Base-by-base conservation (phyloP, 2,329 filamentous ascomycete species). In the Elsinoe arachidis region DNA sequence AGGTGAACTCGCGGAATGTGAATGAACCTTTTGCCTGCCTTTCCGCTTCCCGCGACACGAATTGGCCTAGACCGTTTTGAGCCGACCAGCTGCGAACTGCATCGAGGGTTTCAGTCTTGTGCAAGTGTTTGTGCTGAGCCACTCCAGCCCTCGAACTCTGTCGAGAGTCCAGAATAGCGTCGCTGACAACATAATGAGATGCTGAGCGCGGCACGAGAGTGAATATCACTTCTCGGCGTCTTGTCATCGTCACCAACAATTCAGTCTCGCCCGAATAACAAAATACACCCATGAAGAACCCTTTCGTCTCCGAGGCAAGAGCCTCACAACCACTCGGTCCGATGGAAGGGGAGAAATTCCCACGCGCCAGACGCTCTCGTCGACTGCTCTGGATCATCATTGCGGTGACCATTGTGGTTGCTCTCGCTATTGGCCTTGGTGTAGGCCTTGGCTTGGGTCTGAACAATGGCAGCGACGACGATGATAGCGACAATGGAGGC, bases 391-490 rank as follows among this genome's bases (percentile, higher is more conserved):
- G 41, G 41, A 56, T 56, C 30, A 56, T 56, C 23, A 53, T 53
- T 14, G 58, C 26, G 3, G 53, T 53, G n/a, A 54, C 58, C 35
- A 23, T 57, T 19, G 14, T 61, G 15, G 44, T 61, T 11, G 58
- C 55, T 15, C 57, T 59, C 17, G 57, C 47, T 37, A 54, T 61
- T 33, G 56, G 55, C 17, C 54, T 61, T 10, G 60, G 60, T 26
- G 60, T 61, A 14, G 60, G 60, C 6, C 53, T 61, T 3, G 56
- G 56, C 30, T 44, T 61, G 17, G 56, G 58, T 21, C 23, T 58
- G 6, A 58, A 53, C 17, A 34, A 37, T 21, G 41, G 52, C 3
- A 19, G 43, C 44, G 53, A 54, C 53, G 33, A 51, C 56, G 30
- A 49, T 30, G 49, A 39, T 17, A 19, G n/a, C 9, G 33, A 35